Evolutionary conservation across 208 protist species (phyloP).

Genomic region (Leishmania guyanensis): DNA sequence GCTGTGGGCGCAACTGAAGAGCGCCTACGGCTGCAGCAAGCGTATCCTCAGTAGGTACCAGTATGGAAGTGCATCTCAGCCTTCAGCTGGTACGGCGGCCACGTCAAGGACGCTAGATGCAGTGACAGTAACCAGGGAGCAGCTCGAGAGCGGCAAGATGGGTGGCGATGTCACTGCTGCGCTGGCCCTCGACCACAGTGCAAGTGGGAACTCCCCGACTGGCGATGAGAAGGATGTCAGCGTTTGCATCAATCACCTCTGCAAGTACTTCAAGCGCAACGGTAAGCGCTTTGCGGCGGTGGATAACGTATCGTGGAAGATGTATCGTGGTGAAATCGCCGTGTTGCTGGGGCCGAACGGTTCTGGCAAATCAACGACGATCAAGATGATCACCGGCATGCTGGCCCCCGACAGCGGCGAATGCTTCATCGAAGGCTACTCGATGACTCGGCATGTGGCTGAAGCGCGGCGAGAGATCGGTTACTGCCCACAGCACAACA

Average conservation of each 20-base stretch:
- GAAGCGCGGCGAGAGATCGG: conserved; percentile 81
- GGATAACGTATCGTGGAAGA: conserved; percentile 58
- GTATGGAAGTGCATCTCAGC: conserved; percentile 22
- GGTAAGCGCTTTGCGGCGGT: conserved; percentile 67
- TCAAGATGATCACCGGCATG: conserved; percentile 89
- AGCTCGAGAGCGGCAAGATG: neutral
- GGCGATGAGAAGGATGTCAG: conserved; percentile 45
- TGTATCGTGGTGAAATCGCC: conserved; percentile 59
- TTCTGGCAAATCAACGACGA: conserved; percentile 77
- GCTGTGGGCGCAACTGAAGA: conserved; percentile 21
- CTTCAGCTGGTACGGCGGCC: neutral
- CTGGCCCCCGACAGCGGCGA: conserved; percentile 60
- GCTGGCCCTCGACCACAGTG: conserved; percentile 22
- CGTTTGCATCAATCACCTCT: conserved; percentile 29
- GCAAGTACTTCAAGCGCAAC: conserved; percentile 38
- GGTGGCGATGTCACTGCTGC: neutral
- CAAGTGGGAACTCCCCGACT: conserved; percentile 14
- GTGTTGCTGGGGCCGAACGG: conserved; percentile 82
- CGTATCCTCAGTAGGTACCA: neutral
- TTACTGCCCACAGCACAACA: conserved; percentile 95
- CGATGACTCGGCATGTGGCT: conserved; percentile 47
- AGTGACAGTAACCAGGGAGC: neutral
- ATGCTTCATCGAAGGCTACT: conserved; percentile 66
- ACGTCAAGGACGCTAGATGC: neutral
- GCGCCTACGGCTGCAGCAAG: neutral